Evolutionary conservation across 2,329 filamentous ascomycete species (phyloP).

Genomic region (Gnomoniopsis sp.): DNA sequence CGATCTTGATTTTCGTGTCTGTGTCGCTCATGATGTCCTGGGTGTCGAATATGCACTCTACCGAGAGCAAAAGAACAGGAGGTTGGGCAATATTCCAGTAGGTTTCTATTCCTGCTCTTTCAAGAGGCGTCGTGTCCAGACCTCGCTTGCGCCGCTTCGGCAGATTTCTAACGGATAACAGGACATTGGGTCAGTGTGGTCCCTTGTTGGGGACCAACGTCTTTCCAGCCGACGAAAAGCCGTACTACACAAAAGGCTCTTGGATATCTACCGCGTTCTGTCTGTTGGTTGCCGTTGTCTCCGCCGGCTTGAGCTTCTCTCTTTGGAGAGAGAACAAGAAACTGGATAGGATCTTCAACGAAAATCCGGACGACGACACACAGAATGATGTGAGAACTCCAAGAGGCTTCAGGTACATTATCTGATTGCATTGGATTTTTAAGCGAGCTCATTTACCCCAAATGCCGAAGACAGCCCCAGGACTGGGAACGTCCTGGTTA

Average conservation of each 20-base stretch:
- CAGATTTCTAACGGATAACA: neutral
- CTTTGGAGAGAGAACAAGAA: constrained; percentile 12
- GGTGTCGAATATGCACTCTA: constrained; percentile 34
- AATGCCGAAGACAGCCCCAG: too few relatives aligned
- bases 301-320: constrained; percentile 7
- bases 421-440: neutral
- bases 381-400: neutral
- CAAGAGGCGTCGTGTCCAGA: neutral
- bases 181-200: constrained; percentile 33
- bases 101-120: neutral
- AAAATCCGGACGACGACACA: neutral
- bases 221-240: constrained; percentile 30
- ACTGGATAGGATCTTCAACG: constrained; percentile 6
- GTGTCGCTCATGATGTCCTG: constrained; percentile 33
- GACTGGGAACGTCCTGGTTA: too few relatives aligned
- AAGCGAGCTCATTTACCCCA: too few relatives aligned
- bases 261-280: constrained; percentile 13
- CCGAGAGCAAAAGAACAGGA: constrained; percentile 33
- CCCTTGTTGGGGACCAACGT: constrained; percentile 30
- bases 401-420: constrained; percentile 9
- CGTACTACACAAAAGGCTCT: constrained; percentile 30
- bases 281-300: constrained; percentile 4
- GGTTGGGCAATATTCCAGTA: constrained; percentile 31
- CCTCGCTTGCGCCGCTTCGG: neutral
- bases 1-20: constrained; percentile 34